A percentile compares a stretch with the other conserved stretches of the same genome.
Conservation (phyloP, 306 rosid species). For the Lagenaria siceraria region DNA sequence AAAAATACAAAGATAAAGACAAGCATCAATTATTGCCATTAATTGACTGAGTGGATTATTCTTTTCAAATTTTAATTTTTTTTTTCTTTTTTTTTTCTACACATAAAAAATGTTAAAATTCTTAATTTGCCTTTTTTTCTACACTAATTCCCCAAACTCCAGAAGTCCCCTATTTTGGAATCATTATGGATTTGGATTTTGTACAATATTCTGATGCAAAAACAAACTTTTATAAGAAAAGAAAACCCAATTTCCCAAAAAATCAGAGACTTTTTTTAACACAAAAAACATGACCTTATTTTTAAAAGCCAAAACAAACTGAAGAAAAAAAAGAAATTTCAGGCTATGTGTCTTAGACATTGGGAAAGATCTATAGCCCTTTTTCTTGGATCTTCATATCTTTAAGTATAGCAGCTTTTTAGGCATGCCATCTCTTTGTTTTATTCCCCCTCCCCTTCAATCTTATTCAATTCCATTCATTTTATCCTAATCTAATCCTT, state of each 20-base stretch:
- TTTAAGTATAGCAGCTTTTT: not conserved
- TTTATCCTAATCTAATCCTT: not conserved
- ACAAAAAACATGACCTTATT: not conserved
- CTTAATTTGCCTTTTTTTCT: not conserved
- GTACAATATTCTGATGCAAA: not conserved
- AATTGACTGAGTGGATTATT: too few relatives aligned
- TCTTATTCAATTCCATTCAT: not conserved
- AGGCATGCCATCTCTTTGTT: constrained; percentile 3
- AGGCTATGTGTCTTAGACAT: not conserved
- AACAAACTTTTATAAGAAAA: not conserved
- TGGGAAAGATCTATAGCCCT: not conserved
- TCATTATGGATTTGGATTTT: not conserved
- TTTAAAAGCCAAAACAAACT: not conserved
- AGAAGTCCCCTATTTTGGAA: not conserved
- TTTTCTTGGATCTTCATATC: constrained; percentile 1
- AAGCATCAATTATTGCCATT: too few relatives aligned
- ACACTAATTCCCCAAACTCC: not conserved
- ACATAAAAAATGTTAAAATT: too few relatives aligned
- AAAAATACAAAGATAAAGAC: too few relatives aligned
- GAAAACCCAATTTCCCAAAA: not conserved
- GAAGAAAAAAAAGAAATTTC: not conserved
- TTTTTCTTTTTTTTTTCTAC: too few relatives aligned
- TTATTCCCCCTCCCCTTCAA: too few relatives aligned
- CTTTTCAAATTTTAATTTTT: too few relatives aligned
- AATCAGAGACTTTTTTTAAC: not conserved